A percentile compares a stretch with the other conserved stretches of the same genome.
Conservation (phyloP, 371 early-diverging fungal species). For the Mycotypha africana region DNA sequence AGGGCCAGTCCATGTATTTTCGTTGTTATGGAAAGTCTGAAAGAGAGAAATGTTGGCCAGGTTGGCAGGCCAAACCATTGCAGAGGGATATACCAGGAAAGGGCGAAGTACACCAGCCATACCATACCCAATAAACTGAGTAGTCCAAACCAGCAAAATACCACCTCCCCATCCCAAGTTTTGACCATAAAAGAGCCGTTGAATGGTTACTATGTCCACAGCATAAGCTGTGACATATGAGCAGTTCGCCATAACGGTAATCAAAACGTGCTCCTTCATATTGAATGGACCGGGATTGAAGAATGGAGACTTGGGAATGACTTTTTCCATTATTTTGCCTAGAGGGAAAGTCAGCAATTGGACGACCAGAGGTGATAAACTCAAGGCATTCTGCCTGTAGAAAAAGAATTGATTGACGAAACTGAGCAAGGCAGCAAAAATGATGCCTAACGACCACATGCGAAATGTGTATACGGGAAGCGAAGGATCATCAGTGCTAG, state of each 20-base stretch:
- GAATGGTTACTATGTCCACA: conserved; percentile 68
- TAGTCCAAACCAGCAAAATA: conserved; percentile 57
- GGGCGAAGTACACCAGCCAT: conserved; percentile 75
- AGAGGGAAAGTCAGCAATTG: conserved; percentile 61
- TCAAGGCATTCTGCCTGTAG: conserved; percentile 55
- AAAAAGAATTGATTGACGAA: conserved; percentile 78
- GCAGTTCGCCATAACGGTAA: conserved; percentile 62
- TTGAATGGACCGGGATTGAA: conserved; percentile 85
- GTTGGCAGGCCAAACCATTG: conserved; percentile 84
- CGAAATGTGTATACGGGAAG: conserved; percentile 75
- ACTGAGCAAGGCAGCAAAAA: conserved; percentile 54
- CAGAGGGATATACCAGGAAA: conserved; percentile 75
- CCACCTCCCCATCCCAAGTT: conserved; percentile 58
- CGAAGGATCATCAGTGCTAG: conserved; percentile 58
- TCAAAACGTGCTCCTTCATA: conserved; percentile 83
- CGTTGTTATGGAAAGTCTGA: conserved; percentile 60
- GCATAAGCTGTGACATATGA: conserved; percentile 60
- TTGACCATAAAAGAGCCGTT: conserved; percentile 55
- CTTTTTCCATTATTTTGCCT: conserved; percentile 57
- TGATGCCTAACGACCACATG: conserved; percentile 61
- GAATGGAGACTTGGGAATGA: conserved; percentile 47
- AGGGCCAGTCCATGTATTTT: conserved; percentile 38
- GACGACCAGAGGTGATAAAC: conserved; percentile 43
- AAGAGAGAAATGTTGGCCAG: conserved; percentile 71
- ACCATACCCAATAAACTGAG: conserved; percentile 79